Conservation (phyloP, 768 basidiomycete genomes). For the Tremella fuciformis region DNA sequence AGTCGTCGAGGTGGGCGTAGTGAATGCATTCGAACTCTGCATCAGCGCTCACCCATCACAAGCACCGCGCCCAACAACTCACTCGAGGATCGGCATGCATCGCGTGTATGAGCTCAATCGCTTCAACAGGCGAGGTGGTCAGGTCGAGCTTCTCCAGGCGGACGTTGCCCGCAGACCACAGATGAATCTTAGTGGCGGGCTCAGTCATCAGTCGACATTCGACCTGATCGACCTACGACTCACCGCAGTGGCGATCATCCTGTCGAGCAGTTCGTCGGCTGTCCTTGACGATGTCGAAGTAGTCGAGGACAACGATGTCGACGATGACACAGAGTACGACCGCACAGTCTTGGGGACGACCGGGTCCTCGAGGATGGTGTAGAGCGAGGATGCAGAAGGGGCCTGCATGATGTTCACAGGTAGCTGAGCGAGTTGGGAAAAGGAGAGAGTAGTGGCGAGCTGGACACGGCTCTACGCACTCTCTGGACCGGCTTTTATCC, state of each 20-base stretch:
- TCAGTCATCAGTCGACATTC: constrained; percentile 8
- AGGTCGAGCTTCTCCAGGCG: constrained; percentile 36
- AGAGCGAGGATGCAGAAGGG: background rate
- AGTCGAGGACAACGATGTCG: constrained; percentile 21
- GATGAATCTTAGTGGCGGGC: constrained; percentile 32
- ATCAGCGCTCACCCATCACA: constrained; percentile 8
- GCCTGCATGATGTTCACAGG: background rate
- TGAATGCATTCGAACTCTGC: constrained; percentile 34
- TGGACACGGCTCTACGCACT: too few species aligned
- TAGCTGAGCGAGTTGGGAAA: too few species aligned
- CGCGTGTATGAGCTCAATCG: constrained; percentile 31
- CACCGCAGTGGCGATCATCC: constrained; percentile 33
- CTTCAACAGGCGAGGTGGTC: constrained; percentile 31
- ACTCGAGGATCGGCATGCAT: constrained; percentile 35
- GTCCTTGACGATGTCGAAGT: constrained; percentile 28
- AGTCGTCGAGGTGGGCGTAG: constrained; percentile 25
- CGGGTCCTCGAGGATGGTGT: constrained; percentile 7
- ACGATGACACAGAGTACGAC: constrained; percentile 35
- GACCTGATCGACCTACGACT: constrained; percentile 11
- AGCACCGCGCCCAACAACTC: constrained; percentile 9
- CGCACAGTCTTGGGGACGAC: constrained; percentile 13
- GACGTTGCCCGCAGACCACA: constrained; percentile 48
- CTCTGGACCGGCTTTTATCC: too few species aligned
- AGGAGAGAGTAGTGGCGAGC: too few species aligned
- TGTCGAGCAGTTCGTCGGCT: constrained; percentile 39